Conservation (phyloP, 140 eudicot species). For the Stevia rebaudiana region DNA sequence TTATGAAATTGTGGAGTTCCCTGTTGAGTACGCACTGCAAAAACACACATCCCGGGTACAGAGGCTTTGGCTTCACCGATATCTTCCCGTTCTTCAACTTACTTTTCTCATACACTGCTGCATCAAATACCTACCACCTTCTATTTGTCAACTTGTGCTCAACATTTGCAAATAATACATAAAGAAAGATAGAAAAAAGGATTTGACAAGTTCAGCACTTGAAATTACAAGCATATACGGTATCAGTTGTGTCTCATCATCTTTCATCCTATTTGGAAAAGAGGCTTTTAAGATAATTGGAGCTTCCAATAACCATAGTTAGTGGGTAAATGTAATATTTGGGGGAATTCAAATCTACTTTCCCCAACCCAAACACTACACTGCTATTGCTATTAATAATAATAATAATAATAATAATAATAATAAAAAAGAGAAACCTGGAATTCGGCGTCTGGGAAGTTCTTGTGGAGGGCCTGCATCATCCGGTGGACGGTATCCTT, state of each 20-base stretch:
- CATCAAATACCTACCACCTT: constrained; percentile 57
- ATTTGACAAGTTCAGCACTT: too few species aligned
- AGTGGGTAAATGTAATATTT: too few species aligned
- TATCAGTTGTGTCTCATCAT: not conserved
- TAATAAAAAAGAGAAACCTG: constrained; percentile 48
- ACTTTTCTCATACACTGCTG: constrained; percentile 57
- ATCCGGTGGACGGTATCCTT: constrained; percentile 46
- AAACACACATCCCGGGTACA: constrained; percentile 80
- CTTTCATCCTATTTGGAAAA: not conserved
- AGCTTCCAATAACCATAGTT: too few species aligned
- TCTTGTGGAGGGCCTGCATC: constrained; percentile 39
- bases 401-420: too few species aligned
- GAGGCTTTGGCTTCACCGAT: constrained; percentile 64
- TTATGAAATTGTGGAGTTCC: constrained; percentile 71
- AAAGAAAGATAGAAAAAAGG: constrained; percentile 58
- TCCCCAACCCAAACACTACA: too few species aligned
- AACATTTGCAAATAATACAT: not conserved
- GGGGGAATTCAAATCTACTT: too few species aligned
- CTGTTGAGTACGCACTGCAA: constrained; percentile 60
- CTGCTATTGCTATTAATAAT: too few species aligned
- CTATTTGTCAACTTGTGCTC: not conserved
- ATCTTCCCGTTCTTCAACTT: constrained; percentile 67
- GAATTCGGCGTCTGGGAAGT: constrained; percentile 48
- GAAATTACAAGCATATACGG: too few species aligned
- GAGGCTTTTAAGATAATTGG: too few species aligned